These are phyloP conservation scores for Geotrichum fermentans DNA, from an alignment of 1,139 yeast genomes.

Conservation along the genomic window DNA sequence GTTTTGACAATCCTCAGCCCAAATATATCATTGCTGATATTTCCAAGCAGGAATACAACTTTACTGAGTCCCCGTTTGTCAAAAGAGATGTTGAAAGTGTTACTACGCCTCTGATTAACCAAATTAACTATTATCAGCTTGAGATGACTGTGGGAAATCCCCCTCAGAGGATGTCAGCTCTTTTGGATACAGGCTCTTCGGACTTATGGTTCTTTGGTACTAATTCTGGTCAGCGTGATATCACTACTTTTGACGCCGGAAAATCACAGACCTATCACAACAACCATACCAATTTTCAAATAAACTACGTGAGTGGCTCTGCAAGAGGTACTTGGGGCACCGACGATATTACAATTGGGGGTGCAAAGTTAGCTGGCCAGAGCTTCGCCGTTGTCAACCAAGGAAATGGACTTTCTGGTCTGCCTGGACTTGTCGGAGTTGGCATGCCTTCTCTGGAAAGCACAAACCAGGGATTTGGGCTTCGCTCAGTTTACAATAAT, in stretches of 20 bases:
- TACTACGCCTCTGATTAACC: conserved; percentile 17
- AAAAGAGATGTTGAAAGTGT: conserved; percentile 6
- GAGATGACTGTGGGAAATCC: conserved; percentile 39
- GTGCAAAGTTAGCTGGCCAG: conserved; percentile 23
- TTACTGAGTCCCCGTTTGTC: conserved; percentile 2
- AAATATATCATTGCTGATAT: conserved; percentile 15
- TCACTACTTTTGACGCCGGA: conserved; percentile 36
- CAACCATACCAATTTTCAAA: conserved; percentile 20
- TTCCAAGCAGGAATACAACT: conserved; percentile 7
- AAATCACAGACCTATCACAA: conserved; percentile 21
- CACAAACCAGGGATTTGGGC: conserved; percentile 18
- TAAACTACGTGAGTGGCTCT: conserved; percentile 23
- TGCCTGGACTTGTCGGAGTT: conserved; percentile 29
- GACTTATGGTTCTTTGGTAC: conserved; percentile 40
- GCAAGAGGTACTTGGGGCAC: conserved; percentile 27
- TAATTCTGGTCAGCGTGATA: conserved; percentile 12
- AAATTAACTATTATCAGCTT: conserved; percentile 35
- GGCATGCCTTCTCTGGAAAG: conserved; percentile 25
- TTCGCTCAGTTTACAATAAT: conserved; percentile 22
- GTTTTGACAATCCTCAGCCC: background rate
- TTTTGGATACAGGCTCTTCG: conserved; percentile 42
- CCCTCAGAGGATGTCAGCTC: conserved; percentile 33
- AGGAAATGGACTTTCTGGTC: conserved; percentile 25
- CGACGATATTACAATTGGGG: conserved; percentile 22
- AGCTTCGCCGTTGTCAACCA: conserved; percentile 27